Conservation (phyloP, 345 rosid species). For the Linum trigynum region DNA sequence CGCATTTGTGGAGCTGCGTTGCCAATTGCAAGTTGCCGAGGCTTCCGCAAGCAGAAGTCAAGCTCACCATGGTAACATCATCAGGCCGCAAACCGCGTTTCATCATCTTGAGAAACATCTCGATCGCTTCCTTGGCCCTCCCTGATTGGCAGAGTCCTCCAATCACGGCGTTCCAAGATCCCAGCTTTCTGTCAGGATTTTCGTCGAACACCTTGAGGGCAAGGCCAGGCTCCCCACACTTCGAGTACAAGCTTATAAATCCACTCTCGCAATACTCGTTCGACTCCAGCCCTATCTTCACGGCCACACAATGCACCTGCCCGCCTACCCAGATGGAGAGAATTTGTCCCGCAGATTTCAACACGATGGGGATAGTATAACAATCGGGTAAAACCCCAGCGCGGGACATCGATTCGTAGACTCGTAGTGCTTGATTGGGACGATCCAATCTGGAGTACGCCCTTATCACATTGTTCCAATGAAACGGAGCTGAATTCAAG, state of each 20-base stretch:
- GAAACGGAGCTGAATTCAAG: conserved; percentile 30
- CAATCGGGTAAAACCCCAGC: conserved; percentile 50
- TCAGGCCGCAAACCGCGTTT: conserved; percentile 57
- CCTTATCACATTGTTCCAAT: conserved; percentile 68
- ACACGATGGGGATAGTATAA: conserved; percentile 56
- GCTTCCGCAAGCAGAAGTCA: conserved; percentile 66
- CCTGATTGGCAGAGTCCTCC: conserved; percentile 58
- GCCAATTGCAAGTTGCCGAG: conserved; percentile 61
- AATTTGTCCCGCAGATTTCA: conserved; percentile 44
- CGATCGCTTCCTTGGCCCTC: conserved; percentile 40
- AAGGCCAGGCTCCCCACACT: conserved; percentile 36
- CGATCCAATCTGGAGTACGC: conserved; percentile 48
- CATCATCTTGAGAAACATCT: conserved; percentile 51
- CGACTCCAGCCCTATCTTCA: conserved; percentile 38
- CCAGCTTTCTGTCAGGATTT: conserved; percentile 58
- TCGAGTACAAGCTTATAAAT: conserved; percentile 42
- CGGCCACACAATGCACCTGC: conserved; percentile 56
- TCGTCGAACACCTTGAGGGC: conserved; percentile 62
- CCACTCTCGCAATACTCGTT: conserved; percentile 80
- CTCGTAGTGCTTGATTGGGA: conserved; percentile 37
- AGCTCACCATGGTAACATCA: conserved; percentile 68
- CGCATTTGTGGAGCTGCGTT: conserved; percentile 63
- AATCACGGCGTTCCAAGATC: conserved; percentile 83
- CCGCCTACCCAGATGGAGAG: conserved; percentile 34
- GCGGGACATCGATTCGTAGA: conserved; percentile 48